Percentiles rank a stretch among this genome's conserved stretches.
Conservation (phyloP, 2,329 filamentous ascomycete species). For the Colletotrichum navitas region DNA sequence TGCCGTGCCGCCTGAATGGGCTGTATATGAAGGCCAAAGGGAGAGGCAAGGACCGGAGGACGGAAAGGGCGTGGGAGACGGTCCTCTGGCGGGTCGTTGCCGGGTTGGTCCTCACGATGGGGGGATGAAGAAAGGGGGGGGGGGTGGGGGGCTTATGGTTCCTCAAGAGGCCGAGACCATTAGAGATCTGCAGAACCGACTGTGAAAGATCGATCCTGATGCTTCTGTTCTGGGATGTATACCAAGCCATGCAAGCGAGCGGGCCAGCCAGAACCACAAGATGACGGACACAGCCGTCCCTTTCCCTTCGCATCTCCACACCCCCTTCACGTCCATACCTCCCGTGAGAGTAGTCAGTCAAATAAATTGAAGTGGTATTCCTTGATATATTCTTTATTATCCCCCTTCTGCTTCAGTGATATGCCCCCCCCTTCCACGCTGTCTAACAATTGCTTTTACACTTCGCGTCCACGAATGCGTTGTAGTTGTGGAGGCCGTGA, state of each 20-base stretch:
- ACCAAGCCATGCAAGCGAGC: background rate
- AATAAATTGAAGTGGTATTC: background rate
- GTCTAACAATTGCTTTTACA: background rate
- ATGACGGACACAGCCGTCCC: too few relatives aligned
- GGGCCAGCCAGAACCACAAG: background rate
- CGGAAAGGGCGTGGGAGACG: slow-evolving; percentile 5
- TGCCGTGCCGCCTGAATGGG: slow-evolving; percentile 62
- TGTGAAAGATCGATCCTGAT: background rate
- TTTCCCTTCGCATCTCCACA: too few relatives aligned
- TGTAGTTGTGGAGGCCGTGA: background rate
- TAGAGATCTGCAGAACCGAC: background rate
- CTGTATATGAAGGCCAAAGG: slow-evolving; percentile 59
- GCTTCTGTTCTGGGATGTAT: too few relatives aligned
- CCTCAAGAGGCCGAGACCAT: too few relatives aligned
- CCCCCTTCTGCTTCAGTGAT: background rate
- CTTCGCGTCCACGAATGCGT: background rate
- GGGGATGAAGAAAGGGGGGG: background rate
- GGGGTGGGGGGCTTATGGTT: too few relatives aligned
- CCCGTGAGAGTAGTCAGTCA: too few relatives aligned
- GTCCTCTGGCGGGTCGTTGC: background rate
- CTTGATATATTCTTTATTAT: background rate
- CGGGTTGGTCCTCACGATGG: background rate
- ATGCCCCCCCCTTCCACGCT: background rate
- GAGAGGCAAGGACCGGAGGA: slow-evolving; percentile 24
- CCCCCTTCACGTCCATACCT: too few relatives aligned